A percentile compares a stretch with the other conserved stretches of the same genome.
Evolutionary conservation across 805 yeast species (phyloP).

Genomic region (Candida berthetii): DNA sequence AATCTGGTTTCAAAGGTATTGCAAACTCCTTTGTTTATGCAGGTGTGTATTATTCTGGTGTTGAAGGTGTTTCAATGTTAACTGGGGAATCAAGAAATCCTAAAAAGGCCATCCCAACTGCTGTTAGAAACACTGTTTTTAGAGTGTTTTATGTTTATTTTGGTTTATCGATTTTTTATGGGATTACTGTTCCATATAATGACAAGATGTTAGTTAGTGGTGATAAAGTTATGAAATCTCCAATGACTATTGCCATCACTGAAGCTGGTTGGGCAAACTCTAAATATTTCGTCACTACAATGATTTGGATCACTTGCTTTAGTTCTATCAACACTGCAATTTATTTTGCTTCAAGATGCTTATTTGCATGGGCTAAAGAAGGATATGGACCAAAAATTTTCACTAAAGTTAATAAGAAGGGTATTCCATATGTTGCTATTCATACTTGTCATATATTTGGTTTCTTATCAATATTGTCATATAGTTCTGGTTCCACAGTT

Average conservation of each 20-base stretch:
- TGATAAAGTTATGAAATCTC: slow-evolving; percentile 45
- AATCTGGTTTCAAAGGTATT: slow-evolving; percentile 45
- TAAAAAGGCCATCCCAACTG: slow-evolving; percentile 62
- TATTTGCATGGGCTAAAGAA: slow-evolving; percentile 56
- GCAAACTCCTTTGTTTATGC: slow-evolving; percentile 62
- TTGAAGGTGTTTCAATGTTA: slow-evolving; percentile 69
- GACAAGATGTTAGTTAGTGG: slow-evolving; percentile 40
- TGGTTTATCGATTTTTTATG: slow-evolving; percentile 56
- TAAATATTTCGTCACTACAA: slow-evolving; percentile 65
- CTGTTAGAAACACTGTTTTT: slow-evolving; percentile 58
- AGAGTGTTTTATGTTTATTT: slow-evolving; percentile 64
- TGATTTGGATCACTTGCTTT: slow-evolving; percentile 55
- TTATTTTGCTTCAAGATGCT: slow-evolving; percentile 62
- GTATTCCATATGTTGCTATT: slow-evolving; percentile 64
- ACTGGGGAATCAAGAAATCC: slow-evolving; percentile 73
- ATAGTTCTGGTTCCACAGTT: slow-evolving; percentile 41
- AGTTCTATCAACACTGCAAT: slow-evolving; percentile 68
- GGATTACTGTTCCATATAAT: slow-evolving; percentile 62
- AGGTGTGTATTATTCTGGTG: slow-evolving; percentile 73
- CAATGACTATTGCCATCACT: slow-evolving; percentile 63
- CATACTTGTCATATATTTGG: slow-evolving; percentile 53
- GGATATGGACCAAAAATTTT: slow-evolving; percentile 55
- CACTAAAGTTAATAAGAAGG: slow-evolving; percentile 43
- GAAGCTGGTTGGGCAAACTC: slow-evolving; percentile 61
- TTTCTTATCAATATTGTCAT: slow-evolving; percentile 51